phyloP scores from a whole-genome alignment of 2,329 filamentous ascomycete species.

The Claviceps pazoutovae region DNA sequence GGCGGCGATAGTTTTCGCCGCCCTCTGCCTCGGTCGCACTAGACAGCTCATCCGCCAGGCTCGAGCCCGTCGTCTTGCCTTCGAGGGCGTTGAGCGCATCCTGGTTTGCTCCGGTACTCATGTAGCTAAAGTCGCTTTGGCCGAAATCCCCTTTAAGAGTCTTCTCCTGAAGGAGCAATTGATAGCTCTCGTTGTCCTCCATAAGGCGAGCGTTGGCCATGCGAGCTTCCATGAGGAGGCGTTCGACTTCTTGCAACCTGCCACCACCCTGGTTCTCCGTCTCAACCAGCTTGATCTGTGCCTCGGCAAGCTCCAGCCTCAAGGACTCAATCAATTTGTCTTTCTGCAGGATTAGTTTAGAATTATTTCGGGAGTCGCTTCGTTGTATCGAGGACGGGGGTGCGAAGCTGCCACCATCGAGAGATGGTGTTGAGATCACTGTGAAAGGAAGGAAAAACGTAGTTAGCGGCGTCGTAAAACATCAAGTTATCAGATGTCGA shows the following conservation, averaged over 20 bases:
- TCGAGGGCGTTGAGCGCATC: slow-evolving; percentile 52
- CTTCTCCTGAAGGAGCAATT: slow-evolving; percentile 84
- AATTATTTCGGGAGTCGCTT: slow-evolving; percentile 80
- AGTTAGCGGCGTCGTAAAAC: slow-evolving; percentile 9
- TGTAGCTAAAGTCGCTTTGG: slow-evolving; percentile 67
- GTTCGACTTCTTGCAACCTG: slow-evolving; percentile 78
- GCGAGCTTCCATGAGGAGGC: slow-evolving; percentile 75
- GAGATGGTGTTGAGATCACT: slow-evolving; percentile 48
- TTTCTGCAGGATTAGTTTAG: slow-evolving; percentile 83
- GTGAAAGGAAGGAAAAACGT: slow-evolving; percentile 6
- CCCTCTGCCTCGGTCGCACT: slow-evolving; percentile 47
- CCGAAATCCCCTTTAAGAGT: slow-evolving; percentile 89
- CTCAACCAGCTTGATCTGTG: slow-evolving; percentile 89
- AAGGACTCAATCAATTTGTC: slow-evolving; percentile 92
- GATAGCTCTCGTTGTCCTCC: slow-evolving; percentile 98
- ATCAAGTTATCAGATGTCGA: not conserved
- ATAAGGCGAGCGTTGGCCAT: slow-evolving; percentile 93
- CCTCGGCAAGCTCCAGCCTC: slow-evolving; percentile 81
- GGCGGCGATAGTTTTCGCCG: slow-evolving; percentile 47
- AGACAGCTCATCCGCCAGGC: slow-evolving; percentile 79
- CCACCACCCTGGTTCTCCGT: slow-evolving; percentile 87
- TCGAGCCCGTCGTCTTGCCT: slow-evolving; percentile 38
- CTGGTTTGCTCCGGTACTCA: slow-evolving; percentile 43
- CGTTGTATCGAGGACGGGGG: slow-evolving; percentile 72
- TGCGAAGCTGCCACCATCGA: slow-evolving; percentile 70